These are phyloP conservation scores for Taphrina pruni DNA, from an alignment of 1,139 yeast genomes.

Conservation along the genomic window DNA sequence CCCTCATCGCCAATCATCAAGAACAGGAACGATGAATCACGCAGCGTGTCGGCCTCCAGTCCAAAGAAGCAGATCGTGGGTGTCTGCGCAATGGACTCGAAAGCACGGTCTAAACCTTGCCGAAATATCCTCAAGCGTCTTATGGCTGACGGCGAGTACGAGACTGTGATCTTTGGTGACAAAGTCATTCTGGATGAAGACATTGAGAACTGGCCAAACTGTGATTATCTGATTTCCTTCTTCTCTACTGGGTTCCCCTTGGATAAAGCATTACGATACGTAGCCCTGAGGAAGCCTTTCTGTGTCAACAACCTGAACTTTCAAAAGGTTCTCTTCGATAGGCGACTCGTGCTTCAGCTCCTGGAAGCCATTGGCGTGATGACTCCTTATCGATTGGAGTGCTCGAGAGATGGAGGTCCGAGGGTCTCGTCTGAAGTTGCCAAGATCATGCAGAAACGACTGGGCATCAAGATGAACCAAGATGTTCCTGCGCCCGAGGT, in stretches of 20 bases:
- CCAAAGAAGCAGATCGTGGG: conserved; percentile 79
- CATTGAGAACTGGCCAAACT: conserved; percentile 97
- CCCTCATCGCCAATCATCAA: conserved; percentile 7
- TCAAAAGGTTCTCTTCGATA: conserved; percentile 95
- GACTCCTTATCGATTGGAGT: conserved; percentile 84
- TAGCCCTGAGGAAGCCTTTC: conserved; percentile 85
- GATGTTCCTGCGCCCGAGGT: conserved; percentile 54
- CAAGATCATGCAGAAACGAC: conserved; percentile 62
- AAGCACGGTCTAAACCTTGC: conserved; percentile 94
- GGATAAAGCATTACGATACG: conserved; percentile 92
- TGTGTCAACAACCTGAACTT: conserved; percentile 84
- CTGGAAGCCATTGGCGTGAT: conserved; percentile 83
- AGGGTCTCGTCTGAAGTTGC: conserved; percentile 59
- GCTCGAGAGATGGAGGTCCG: conserved; percentile 97
- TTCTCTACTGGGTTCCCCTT: conserved; percentile 96
- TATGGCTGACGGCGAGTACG: conserved; percentile 76
- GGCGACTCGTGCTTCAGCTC: conserved; percentile 83
- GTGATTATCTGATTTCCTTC: conserved; percentile 91
- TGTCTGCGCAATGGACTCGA: conserved; percentile 98
- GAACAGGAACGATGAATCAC: conserved; percentile 10
- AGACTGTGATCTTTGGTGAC: conserved; percentile 95
- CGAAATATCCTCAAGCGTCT: conserved; percentile 84
- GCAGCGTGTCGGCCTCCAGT: background rate
- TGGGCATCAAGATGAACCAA: conserved; percentile 60
- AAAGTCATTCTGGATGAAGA: conserved; percentile 91